Evolutionary conservation across 2,329 filamentous ascomycete species (phyloP).

Genomic region (Aspergillus tamarii): DNA sequence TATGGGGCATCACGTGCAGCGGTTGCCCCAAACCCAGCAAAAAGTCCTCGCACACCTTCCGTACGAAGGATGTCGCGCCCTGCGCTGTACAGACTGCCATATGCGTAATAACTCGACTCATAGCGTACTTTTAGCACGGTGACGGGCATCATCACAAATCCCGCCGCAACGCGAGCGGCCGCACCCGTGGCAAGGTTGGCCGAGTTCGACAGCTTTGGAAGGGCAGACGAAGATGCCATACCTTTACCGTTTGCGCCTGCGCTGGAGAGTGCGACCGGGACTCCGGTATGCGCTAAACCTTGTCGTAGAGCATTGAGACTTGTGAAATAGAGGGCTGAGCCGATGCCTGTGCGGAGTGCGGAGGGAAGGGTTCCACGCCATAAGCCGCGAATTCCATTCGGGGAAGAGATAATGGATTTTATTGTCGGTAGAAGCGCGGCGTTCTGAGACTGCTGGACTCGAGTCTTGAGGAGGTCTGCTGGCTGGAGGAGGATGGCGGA

Average conservation of each 20-base stretch:
- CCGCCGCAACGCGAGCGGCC: constrained; percentile 79
- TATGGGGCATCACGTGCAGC: constrained; percentile 95
- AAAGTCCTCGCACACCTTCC: constrained; percentile 82
- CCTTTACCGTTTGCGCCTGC: constrained; percentile 28
- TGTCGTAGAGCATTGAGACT: constrained; percentile 83
- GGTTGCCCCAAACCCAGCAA: constrained; percentile 90
- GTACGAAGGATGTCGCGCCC: constrained; percentile 71
- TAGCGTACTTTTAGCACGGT: constrained; percentile 97
- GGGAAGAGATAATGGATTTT: constrained; percentile 68
- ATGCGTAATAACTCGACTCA: constrained; percentile 84
- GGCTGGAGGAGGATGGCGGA: constrained; percentile 92
- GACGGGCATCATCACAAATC: constrained; percentile 91
- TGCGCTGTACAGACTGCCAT: constrained; percentile 74
- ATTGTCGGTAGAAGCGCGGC: constrained; percentile 71
- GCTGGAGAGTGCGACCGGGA: constrained; percentile 41
- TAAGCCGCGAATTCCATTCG: constrained; percentile 70
- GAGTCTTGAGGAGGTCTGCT: constrained; percentile 93
- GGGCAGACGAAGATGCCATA: constrained; percentile 67
- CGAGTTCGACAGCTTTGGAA: constrained; percentile 80
- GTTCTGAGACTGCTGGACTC: constrained; percentile 83
- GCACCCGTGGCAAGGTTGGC: constrained; percentile 87
- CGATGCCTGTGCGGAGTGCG: constrained; percentile 89
- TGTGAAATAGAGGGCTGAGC: constrained; percentile 92
- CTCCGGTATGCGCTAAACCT: constrained; percentile 53
- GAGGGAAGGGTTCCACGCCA: constrained; percentile 94